Percentiles rank a stretch among this genome's conserved stretches.
Evolutionary conservation across 2,329 filamentous ascomycete genomes (phyloP).

Genomic region (Claviceps capensis): DNA sequence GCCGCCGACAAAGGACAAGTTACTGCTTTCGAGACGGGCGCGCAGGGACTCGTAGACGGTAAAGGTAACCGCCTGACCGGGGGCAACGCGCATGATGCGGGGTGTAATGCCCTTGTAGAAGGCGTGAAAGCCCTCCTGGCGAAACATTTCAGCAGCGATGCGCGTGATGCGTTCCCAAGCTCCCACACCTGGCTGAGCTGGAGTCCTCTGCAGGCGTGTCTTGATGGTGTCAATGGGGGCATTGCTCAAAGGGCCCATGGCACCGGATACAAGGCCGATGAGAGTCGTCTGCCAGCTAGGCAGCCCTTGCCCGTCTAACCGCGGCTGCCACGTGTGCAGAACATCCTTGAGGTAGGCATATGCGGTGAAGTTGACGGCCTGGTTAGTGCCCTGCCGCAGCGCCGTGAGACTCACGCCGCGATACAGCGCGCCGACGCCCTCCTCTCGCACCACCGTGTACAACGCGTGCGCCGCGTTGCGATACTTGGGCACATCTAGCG

Average conservation of each 20-base stretch:
- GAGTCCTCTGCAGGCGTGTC: constrained; percentile 84
- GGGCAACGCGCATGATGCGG: constrained; percentile 91
- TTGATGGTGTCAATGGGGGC: constrained; percentile 99
- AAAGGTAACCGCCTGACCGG: constrained; percentile 72
- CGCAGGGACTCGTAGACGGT: constrained; percentile 70
- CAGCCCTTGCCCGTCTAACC: constrained; percentile 43
- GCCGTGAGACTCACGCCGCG: constrained; percentile 89
- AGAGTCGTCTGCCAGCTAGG: constrained; percentile 82
- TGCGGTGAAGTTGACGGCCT: constrained; percentile 97
- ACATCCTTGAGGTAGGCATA: constrained; percentile 85
- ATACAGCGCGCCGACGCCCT: constrained; percentile 78
- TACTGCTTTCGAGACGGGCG: constrained; percentile 55
- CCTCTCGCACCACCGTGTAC: constrained; percentile 85
- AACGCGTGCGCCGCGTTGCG: constrained; percentile 74
- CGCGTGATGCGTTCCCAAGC: constrained; percentile 63
- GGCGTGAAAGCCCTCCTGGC: constrained; percentile 81
- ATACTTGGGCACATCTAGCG: constrained; percentile 92
- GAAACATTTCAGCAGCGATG: constrained; percentile 74
- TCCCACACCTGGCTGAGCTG: constrained; percentile 66
- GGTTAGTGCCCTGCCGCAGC: constrained; percentile 87
- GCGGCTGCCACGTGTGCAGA: constrained; percentile 59
- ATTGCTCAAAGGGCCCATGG: constrained; percentile 91
- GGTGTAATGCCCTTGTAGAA: constrained; percentile 99
- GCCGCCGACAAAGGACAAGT: constrained; percentile 43
- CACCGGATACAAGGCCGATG: constrained; percentile 82